Percentiles rank a stretch among this genome's conserved stretches.
Conservation (phyloP, 225 moss, liverwort and hornwort genomes). For the Marchantia polymorpha region DNA sequence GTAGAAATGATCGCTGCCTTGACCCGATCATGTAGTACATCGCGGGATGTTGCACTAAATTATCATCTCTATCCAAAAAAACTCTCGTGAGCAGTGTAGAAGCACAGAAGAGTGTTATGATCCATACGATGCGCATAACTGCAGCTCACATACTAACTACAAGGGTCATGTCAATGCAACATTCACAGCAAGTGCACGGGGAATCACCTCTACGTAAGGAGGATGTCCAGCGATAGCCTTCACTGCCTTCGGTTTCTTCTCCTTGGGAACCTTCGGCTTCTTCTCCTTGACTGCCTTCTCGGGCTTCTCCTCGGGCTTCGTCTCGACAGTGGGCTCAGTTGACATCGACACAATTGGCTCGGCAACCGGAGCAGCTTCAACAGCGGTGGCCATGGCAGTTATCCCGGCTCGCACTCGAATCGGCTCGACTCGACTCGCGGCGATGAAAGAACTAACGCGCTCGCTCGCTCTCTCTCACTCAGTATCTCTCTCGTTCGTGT, state of each 20-base stretch:
- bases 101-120: neutral
- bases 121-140: neutral
- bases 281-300: constrained; percentile 50
- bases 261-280: constrained; percentile 50
- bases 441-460: neutral
- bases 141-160: too few relatives aligned
- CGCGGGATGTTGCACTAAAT: too few relatives aligned
- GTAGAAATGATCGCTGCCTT: too few relatives aligned
- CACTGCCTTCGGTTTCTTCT: constrained; percentile 51
- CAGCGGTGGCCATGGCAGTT: constrained; percentile 48
- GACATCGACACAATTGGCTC: constrained; percentile 31
- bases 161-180: too few relatives aligned
- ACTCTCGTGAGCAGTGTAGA: neutral
- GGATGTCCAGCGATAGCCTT: constrained; percentile 70
- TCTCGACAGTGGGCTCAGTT: constrained; percentile 38
- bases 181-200: neutral
- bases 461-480: too few relatives aligned
- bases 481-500: neutral
- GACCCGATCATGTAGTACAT: too few relatives aligned
- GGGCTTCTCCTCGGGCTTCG: constrained; percentile 46
- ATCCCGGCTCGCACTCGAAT: neutral
- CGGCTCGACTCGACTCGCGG: neutral
- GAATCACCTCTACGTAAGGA: constrained; percentile 57
- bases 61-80: too few relatives aligned
- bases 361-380: constrained; percentile 38